A percentile compares a stretch with the other conserved stretches of the same genome.
Conservation (phyloP, 2,329 filamentous ascomycete genomes). For the Cordyceps farinosa region DNA sequence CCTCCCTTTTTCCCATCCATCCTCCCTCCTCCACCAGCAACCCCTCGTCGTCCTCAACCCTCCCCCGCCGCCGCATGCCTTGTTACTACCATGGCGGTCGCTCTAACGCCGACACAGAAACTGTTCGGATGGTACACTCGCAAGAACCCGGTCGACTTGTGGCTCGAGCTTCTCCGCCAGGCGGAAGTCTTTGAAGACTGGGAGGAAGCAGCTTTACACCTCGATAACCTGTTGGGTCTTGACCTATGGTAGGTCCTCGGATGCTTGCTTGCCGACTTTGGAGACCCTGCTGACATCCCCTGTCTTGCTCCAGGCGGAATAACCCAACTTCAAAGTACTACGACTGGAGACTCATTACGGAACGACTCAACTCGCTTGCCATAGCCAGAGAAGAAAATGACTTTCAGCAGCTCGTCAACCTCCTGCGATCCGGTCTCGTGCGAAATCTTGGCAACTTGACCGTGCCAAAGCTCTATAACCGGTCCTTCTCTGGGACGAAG, state of each 20-base stretch:
- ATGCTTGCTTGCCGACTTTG: neutral
- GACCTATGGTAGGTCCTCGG: constrained; percentile 65
- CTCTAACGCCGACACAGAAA: constrained; percentile 50
- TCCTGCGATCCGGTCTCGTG: constrained; percentile 73
- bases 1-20: constrained; percentile 16
- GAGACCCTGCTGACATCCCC: constrained; percentile 13
- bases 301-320: constrained; percentile 60
- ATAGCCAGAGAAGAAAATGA: constrained; percentile 67
- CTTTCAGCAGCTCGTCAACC: constrained; percentile 69
- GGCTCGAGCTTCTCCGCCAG: constrained; percentile 61
- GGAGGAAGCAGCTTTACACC: constrained; percentile 75
- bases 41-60: constrained; percentile 17
- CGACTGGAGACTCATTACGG: constrained; percentile 79
- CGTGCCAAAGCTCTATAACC: constrained; percentile 74
- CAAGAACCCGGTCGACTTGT: constrained; percentile 61
- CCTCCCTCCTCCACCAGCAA: constrained; percentile 13
- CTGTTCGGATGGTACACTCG: constrained; percentile 63
- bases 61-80: constrained; percentile 15
- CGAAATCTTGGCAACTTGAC: constrained; percentile 92
- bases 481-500: constrained; percentile 85
- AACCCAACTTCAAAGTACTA: constrained; percentile 78
- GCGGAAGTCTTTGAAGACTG: constrained; percentile 78
- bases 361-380: constrained; percentile 68
- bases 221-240: constrained; percentile 78
- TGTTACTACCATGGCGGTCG: constrained; percentile 16